These are phyloP conservation scores for Chiua virens DNA, from an alignment of 768 basidiomycete species.

Conservation along the genomic window DNA sequence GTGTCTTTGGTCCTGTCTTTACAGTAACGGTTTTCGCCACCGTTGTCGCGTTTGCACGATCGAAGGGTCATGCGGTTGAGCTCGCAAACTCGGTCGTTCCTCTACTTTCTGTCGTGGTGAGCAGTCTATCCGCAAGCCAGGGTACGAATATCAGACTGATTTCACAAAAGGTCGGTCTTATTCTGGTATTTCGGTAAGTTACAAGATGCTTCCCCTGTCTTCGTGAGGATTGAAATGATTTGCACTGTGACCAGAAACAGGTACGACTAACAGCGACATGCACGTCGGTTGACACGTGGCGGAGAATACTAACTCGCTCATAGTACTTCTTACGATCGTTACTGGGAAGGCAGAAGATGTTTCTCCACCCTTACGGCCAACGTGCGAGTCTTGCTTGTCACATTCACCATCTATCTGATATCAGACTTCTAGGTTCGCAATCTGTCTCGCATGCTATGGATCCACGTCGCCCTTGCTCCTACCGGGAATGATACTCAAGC, in stretches of 20 bases:
- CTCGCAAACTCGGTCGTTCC: conserved; percentile 86
- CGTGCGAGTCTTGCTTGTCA: conserved; percentile 30
- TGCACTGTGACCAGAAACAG: conserved; percentile 50
- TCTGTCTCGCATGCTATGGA: conserved; percentile 76
- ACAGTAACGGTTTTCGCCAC: conserved; percentile 79
- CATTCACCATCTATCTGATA: background rate
- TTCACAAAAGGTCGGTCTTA: conserved; percentile 69
- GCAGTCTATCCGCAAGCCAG: conserved; percentile 25
- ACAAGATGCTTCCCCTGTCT: background rate
- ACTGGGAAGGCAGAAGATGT: conserved; percentile 86
- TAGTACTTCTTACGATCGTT: conserved; percentile 84
- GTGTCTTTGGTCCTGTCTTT: conserved; percentile 78
- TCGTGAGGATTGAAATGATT: background rate
- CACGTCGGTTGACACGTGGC: background rate
- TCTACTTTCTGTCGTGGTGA: conserved; percentile 83
- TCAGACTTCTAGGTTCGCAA: conserved; percentile 54
- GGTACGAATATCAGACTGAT: background rate
- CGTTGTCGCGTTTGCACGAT: conserved; percentile 57
- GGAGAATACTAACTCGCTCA: conserved; percentile 1
- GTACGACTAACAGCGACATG: conserved; percentile 37
- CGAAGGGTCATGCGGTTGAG: conserved; percentile 56
- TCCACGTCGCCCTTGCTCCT: conserved; percentile 69
- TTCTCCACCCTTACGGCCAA: conserved; percentile 72
- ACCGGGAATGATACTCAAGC: conserved; percentile 50
- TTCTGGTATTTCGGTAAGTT: conserved; percentile 80